A percentile compares a stretch with the other conserved stretches of the same genome.
phyloP scores from a whole-genome alignment of 2,329 filamentous ascomycete genomes.

The Chalara sp. region DNA sequence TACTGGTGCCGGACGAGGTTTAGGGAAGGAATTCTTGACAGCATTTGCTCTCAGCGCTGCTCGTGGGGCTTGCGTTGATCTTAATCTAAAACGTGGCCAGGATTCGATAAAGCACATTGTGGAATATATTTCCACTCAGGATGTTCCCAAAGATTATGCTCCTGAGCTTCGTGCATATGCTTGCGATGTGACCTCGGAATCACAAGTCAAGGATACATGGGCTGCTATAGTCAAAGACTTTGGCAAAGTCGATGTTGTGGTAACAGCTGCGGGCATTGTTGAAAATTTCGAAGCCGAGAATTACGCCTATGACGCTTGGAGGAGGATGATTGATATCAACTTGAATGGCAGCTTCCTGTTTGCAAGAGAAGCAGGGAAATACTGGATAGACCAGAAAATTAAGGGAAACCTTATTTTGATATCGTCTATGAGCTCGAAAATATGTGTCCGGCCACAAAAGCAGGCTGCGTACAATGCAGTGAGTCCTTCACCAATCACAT shows the following conservation, averaged over 20 bases:
- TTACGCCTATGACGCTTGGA: conserved; percentile 27
- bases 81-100: conserved; percentile 10
- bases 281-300: conserved; percentile 28
- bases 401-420: conserved; percentile 23
- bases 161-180: conserved; percentile 30
- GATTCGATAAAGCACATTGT: conserved; percentile 25
- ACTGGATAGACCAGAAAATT: conserved; percentile 28
- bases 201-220: conserved; percentile 30
- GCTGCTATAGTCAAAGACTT: conserved; percentile 30
- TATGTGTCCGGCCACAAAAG: conserved; percentile 30
- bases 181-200: conserved; percentile 32
- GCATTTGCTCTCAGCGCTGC: conserved; percentile 26
- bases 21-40: conserved; percentile 42
- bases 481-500: conserved; percentile 4
- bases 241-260: conserved; percentile 31
- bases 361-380: conserved; percentile 29
- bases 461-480: conserved; percentile 31
- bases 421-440: conserved; percentile 25
- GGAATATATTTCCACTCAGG: conserved; percentile 15
- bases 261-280: conserved; percentile 34
- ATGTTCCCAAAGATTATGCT: conserved; percentile 1
- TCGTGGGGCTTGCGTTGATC: conserved; percentile 19
- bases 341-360: conserved; percentile 32
- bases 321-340: conserved; percentile 31
- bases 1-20: conserved; percentile 43